These are phyloP conservation scores for Orobanche coerulescens DNA, from an alignment of 257 asterid species.

Conservation along the genomic window DNA sequence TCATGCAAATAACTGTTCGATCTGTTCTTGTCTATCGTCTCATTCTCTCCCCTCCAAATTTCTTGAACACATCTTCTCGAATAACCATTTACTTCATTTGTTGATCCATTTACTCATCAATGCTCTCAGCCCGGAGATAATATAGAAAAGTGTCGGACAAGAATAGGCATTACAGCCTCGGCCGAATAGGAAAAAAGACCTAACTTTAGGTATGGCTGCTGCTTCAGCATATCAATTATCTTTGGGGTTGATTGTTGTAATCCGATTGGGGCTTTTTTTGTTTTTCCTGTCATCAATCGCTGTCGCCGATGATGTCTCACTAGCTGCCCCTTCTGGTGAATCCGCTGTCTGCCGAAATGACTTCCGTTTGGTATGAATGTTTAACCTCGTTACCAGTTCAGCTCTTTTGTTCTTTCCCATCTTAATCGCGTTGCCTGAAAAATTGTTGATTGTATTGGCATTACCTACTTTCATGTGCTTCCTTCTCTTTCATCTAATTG, in stretches of 20 bases:
- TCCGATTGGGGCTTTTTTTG: slow-evolving; percentile 26
- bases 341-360: slow-evolving; percentile 40
- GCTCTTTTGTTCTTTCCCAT: background rate
- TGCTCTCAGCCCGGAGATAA: slow-evolving; percentile 14
- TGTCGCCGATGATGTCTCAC: slow-evolving; percentile 34
- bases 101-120: slow-evolving; percentile 16
- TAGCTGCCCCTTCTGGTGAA: slow-evolving; percentile 28
- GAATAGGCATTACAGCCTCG: background rate
- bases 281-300: slow-evolving; percentile 31
- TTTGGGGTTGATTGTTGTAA: slow-evolving; percentile 19
- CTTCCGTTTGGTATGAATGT: slow-evolving; percentile 38
- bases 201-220: slow-evolving; percentile 31
- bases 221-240: slow-evolving; percentile 24
- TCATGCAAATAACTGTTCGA: background rate
- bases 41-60: slow-evolving; percentile 7
- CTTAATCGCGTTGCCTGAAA: background rate
- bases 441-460: background rate
- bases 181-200: slow-evolving; percentile 5
- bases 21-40: background rate
- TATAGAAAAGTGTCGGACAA: background rate
- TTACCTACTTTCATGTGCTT: background rate
- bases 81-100: slow-evolving; percentile 14
- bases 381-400: background rate
- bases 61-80: background rate
- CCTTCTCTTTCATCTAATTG: background rate